Evolutionary conservation across 202 grass and related monocot genomes (phyloP).

Genomic region (Bolboschoenoplectus hybrid): DNA sequence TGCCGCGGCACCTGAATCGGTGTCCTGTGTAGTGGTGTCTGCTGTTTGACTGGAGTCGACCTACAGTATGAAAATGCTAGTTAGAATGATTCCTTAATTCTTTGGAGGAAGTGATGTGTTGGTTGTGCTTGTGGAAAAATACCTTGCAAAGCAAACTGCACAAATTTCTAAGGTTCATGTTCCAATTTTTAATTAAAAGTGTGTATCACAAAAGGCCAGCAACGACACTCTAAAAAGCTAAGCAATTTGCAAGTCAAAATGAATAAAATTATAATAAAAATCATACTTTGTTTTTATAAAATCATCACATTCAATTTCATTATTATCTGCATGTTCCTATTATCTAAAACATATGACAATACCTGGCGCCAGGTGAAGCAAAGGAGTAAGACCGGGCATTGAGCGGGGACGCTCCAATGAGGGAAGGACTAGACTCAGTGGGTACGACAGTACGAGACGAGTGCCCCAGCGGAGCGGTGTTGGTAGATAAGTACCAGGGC

Average conservation of each 20-base stretch:
- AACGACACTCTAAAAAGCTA: background rate
- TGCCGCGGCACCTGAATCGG: conserved; percentile 36
- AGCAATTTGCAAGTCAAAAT: too few species aligned
- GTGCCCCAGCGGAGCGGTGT: conserved; percentile 43
- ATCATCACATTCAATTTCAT: background rate
- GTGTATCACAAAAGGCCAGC: too few species aligned
- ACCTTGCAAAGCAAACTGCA: background rate
- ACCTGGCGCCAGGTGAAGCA: conserved; percentile 68
- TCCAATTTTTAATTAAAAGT: background rate
- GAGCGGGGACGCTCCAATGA: conserved; percentile 82
- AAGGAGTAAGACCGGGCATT: conserved; percentile 97
- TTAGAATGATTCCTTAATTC: background rate
- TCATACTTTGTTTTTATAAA: background rate
- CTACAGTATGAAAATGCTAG: conserved; percentile 9
- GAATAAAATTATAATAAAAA: background rate
- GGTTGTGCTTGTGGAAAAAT: background rate
- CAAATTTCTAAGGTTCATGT: background rate
- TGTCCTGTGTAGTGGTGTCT: conserved; percentile 36
- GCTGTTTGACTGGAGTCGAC: conserved; percentile 45
- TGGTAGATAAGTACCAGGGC: conserved; percentile 97
- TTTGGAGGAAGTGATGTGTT: background rate
- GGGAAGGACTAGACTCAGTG: conserved; percentile 60
- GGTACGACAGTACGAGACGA: conserved; percentile 50
- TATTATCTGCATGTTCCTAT: background rate
- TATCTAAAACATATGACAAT: background rate